A percentile compares a stretch with the other conserved stretches of the same genome.
Conservation (phyloP, 805 yeast species). For the Candida xyloterini region DNA sequence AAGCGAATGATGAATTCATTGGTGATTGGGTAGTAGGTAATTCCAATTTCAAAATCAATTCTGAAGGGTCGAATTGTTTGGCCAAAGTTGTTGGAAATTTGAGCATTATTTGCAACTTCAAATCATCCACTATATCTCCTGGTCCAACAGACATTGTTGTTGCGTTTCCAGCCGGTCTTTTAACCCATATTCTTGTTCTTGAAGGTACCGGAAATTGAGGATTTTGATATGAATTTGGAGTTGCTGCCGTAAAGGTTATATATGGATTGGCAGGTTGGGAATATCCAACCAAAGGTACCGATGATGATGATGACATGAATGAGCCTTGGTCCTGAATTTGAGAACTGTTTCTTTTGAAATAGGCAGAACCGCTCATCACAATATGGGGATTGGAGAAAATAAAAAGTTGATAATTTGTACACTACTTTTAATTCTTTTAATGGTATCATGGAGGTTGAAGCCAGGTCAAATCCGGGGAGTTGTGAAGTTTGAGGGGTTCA, state of each 20-base stretch:
- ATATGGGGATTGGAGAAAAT: not conserved
- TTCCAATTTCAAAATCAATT: slow-evolving; percentile 40
- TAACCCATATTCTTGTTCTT: slow-evolving; percentile 54
- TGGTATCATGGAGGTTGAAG: not conserved
- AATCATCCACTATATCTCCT: slow-evolving; percentile 74
- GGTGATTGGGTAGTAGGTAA: slow-evolving; percentile 18
- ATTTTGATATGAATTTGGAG: slow-evolving; percentile 12
- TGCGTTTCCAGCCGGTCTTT: slow-evolving; percentile 50
- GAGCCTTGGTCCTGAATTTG: slow-evolving; percentile 2
- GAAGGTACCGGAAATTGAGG: slow-evolving; percentile 19
- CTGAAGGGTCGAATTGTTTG: slow-evolving; percentile 64
- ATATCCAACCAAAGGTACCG: not conserved
- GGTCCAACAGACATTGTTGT: slow-evolving; percentile 65
- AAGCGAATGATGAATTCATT: not conserved
- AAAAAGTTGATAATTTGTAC: slow-evolving; percentile 1
- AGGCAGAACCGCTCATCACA: slow-evolving; percentile 7
- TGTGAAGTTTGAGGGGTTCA: not conserved
- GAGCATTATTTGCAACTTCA: slow-evolving; percentile 59
- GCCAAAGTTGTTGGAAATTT: slow-evolving; percentile 71
- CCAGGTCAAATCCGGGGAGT: slow-evolving; percentile 1
- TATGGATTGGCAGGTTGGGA: slow-evolving; percentile 14
- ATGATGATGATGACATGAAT: not conserved
- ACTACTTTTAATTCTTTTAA: not conserved
- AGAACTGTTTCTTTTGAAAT: slow-evolving; percentile 3
- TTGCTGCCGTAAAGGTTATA: slow-evolving; percentile 16